phyloP scores from a whole-genome alignment of 148 eudicot genomes.

The Simmondsia chinensis region DNA sequence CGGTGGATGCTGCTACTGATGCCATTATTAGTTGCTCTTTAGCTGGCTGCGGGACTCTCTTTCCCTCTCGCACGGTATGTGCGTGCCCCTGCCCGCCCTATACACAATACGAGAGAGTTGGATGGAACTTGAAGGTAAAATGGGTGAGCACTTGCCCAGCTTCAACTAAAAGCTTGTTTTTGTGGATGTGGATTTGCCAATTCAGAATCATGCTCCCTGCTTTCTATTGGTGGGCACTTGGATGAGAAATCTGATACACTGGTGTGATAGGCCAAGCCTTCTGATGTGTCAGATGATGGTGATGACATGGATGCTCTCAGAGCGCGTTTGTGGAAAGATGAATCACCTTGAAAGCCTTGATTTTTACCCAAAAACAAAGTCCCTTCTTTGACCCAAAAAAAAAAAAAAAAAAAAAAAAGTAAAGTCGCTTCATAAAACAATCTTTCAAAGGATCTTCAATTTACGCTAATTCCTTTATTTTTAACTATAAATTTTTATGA shows the following conservation, averaged over 20 bases:
- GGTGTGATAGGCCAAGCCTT: slow-evolving; percentile 14
- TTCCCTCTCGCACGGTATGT: not conserved
- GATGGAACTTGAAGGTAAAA: slow-evolving; percentile 1
- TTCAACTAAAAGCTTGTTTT: slow-evolving; percentile 37
- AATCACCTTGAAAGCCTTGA: too few species aligned
- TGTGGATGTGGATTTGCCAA: slow-evolving; percentile 54
- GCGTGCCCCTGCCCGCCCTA: not conserved
- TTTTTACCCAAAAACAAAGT: too few species aligned
- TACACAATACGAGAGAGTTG: not conserved
- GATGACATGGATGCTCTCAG: slow-evolving; percentile 18
- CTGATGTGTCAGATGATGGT: slow-evolving; percentile 16
- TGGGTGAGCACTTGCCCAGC: not conserved
- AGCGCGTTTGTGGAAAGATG: too few species aligned
- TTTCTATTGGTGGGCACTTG: too few species aligned
- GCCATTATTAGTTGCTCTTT: slow-evolving; percentile 38
- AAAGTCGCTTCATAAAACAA: too few species aligned
- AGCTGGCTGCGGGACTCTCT: too few species aligned
- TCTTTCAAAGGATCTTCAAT: too few species aligned
- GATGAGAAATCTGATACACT: slow-evolving; percentile 24
- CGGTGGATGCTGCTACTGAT: slow-evolving; percentile 55
- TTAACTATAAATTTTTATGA: too few species aligned
- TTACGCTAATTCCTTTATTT: too few species aligned
- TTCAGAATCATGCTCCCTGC: slow-evolving; percentile 6
- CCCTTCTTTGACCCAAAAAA: too few species aligned
- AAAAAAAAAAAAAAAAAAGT: too few species aligned